Evolutionary conservation across 2,329 filamentous ascomycete species (phyloP).

Genomic region (Aspergillus nomiae): DNA sequence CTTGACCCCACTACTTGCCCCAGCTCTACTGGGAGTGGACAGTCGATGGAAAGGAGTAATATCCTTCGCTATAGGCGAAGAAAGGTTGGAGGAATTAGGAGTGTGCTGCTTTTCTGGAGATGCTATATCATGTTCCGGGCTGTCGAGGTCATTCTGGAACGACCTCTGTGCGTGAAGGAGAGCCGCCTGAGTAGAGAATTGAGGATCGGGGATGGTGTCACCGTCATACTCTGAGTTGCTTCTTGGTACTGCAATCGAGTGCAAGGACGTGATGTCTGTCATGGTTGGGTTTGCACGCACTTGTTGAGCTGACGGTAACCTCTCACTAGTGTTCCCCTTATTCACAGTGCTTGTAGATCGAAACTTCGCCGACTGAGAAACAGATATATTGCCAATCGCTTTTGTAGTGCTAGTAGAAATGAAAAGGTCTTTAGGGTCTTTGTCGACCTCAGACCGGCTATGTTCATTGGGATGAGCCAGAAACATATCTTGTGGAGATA

Average conservation of each 20-base stretch:
- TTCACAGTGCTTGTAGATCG: slow-evolving; percentile 11
- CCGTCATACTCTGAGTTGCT: slow-evolving; percentile 20
- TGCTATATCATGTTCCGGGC: slow-evolving; percentile 22
- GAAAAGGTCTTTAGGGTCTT: slow-evolving; percentile 4
- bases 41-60: slow-evolving; percentile 36
- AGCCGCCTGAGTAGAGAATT: slow-evolving; percentile 45
- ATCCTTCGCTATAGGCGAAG: slow-evolving; percentile 19
- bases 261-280: slow-evolving; percentile 39
- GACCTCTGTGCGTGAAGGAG: slow-evolving; percentile 41
- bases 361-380: slow-evolving; percentile 11
- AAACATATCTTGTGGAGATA: background rate
- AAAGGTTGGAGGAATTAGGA: slow-evolving; percentile 14
- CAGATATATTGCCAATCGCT: slow-evolving; percentile 18
- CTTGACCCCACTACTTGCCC: slow-evolving; percentile 5
- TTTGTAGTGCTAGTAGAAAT: slow-evolving; percentile 19
- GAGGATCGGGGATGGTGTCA: slow-evolving; percentile 30
- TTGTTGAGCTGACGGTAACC: slow-evolving; percentile 41
- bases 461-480: background rate
- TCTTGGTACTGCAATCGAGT: slow-evolving; percentile 40
- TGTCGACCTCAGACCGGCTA: background rate
- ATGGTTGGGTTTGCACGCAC: slow-evolving; percentile 30
- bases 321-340: slow-evolving; percentile 28
- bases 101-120: slow-evolving; percentile 17
- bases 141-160: slow-evolving; percentile 42
- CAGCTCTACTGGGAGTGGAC: slow-evolving; percentile 13